Conservation (phyloP, 208 protist species). For the Strigomonas culicis region DNA sequence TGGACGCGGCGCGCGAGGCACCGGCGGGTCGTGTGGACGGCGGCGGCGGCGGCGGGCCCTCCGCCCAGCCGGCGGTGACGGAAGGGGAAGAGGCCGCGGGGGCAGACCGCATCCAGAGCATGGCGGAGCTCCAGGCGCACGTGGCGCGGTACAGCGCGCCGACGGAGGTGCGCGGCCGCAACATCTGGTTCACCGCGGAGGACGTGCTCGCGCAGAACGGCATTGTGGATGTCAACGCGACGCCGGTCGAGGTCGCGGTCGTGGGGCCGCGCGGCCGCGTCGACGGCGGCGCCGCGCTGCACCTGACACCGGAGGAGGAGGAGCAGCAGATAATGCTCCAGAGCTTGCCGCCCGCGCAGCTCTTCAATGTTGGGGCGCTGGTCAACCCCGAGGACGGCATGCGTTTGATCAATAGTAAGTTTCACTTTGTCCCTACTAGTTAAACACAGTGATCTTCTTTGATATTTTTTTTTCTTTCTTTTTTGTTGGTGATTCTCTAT, state of each 20-base stretch:
- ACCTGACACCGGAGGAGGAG: not conserved
- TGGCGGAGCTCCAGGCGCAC: not conserved
- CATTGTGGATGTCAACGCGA: slow-evolving; percentile 72
- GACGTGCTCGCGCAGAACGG: slow-evolving; percentile 57
- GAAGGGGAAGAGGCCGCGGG: not conserved
- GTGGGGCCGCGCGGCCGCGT: not conserved
- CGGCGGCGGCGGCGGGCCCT: too few species aligned
- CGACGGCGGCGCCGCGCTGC: not conserved
- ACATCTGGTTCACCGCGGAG: slow-evolving; percentile 63
- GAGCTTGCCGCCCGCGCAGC: not conserved
- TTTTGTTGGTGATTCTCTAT: not conserved
- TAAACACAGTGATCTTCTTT: not conserved
- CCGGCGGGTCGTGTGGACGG: too few species aligned
- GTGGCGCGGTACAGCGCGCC: slow-evolving; percentile 18
- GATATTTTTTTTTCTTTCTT: slow-evolving; percentile 10
- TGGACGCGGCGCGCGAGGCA: too few species aligned
- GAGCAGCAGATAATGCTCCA: not conserved
- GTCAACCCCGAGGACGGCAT: slow-evolving; percentile 42
- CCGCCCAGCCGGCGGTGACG: not conserved
- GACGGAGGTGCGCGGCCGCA: slow-evolving; percentile 16
- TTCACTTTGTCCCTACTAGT: not conserved
- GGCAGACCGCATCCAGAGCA: not conserved
- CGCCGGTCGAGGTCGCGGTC: slow-evolving; percentile 46
- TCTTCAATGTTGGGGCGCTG: slow-evolving; percentile 65
- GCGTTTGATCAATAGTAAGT: slow-evolving; percentile 14